Conservation (phyloP, 1,284 basidiomycete genomes). For the Pulveroboletus sp. region DNA sequence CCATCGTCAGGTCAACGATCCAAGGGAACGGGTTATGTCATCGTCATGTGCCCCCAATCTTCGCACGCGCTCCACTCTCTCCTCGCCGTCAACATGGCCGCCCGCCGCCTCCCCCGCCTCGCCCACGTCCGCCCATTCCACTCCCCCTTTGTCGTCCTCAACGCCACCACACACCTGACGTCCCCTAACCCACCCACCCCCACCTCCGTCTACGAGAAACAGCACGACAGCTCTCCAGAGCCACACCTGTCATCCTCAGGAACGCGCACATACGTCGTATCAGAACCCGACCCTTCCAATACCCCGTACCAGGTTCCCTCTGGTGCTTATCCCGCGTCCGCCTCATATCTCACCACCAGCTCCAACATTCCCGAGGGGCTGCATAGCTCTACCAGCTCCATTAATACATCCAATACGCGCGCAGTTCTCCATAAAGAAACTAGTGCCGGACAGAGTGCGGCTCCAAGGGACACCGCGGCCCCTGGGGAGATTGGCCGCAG, state of each 20-base stretch:
- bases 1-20: background rate
- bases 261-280: constrained; percentile 64
- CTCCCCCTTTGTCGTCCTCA: constrained; percentile 58
- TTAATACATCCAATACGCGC: constrained; percentile 47
- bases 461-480: constrained; percentile 44
- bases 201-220: constrained; percentile 53
- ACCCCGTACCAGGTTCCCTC: constrained; percentile 63
- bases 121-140: constrained; percentile 49
- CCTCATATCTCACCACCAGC: constrained; percentile 51
- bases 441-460: constrained; percentile 50
- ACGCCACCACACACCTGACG: constrained; percentile 38
- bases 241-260: constrained; percentile 45
- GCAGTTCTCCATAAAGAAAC: constrained; percentile 41
- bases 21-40: constrained; percentile 25
- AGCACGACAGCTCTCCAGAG: constrained; percentile 51
- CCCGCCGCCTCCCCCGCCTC: constrained; percentile 8
- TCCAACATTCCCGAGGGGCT: constrained; percentile 41
- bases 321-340: constrained; percentile 63
- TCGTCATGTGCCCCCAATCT: constrained; percentile 25
- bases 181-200: constrained; percentile 26
- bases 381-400: constrained; percentile 46
- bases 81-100: constrained; percentile 19
- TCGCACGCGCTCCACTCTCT: constrained; percentile 23
- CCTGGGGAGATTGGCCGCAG: constrained; percentile 47
- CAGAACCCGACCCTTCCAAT: constrained; percentile 59